Conservation (phyloP, 2,329 filamentous ascomycete species). For the Cadophora malorum region DNA sequence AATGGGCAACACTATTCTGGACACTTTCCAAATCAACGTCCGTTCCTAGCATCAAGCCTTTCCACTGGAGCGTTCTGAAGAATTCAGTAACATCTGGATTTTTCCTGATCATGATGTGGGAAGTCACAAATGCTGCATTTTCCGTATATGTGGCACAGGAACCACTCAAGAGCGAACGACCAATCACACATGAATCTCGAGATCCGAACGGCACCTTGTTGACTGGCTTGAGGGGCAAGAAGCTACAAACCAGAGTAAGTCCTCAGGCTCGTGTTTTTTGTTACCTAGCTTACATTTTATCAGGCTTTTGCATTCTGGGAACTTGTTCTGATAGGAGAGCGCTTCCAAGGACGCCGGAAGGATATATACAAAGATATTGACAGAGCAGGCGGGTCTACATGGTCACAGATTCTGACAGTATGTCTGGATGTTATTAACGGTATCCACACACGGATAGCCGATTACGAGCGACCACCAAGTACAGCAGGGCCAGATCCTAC, state of each 20-base stretch:
- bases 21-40: conserved; percentile 76
- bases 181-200: conserved; percentile 83
- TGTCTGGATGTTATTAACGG: conserved; percentile 73
- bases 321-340: conserved; percentile 77
- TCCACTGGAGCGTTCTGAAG: conserved; percentile 59
- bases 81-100: conserved; percentile 67
- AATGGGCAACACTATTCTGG: conserved; percentile 74
- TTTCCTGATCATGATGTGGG: conserved; percentile 76
- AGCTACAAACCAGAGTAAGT: conserved; percentile 73
- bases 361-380: conserved; percentile 89
- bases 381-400: conserved; percentile 78
- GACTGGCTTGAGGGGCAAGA: conserved; percentile 83
- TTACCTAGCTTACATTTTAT: conserved; percentile 29
- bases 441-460: conserved; percentile 70
- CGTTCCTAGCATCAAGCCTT: conserved; percentile 63
- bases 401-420: conserved; percentile 76
- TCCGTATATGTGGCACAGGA: conserved; percentile 80
- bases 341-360: conserved; percentile 74
- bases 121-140: conserved; percentile 78
- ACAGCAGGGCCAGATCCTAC: conserved; percentile 43
- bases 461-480: conserved; percentile 54
- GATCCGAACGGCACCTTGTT: conserved; percentile 91
- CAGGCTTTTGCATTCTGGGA: conserved; percentile 92
- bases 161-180: conserved; percentile 83
- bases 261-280: background rate